Percentiles rank a stretch among this genome's conserved stretches.
Conservation (phyloP, 2,329 filamentous ascomycete genomes). For the Fusarium sororula region DNA sequence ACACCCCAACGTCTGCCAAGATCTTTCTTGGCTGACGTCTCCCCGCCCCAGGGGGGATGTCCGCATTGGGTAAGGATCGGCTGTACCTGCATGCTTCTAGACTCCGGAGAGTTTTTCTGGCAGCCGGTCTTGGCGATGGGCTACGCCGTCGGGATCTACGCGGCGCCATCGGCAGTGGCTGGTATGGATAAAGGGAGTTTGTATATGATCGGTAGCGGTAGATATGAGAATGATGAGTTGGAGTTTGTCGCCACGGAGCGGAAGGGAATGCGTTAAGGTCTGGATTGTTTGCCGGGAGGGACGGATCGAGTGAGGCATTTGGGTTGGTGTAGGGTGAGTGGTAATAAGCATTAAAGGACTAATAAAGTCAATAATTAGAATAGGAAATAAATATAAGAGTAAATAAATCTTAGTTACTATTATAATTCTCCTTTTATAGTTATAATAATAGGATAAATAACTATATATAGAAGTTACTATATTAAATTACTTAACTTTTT, state of each 20-base stretch:
- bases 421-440: too few relatives aligned
- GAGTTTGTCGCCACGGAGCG: background rate
- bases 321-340: background rate
- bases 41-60: too few relatives aligned
- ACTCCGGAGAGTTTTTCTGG: background rate
- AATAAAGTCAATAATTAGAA: too few relatives aligned
- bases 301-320: background rate
- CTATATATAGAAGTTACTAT: too few relatives aligned
- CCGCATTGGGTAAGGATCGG: background rate
- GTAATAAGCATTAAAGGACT: too few relatives aligned
- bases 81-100: constrained; percentile 18
- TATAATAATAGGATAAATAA: too few relatives aligned
- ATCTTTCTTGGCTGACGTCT: constrained; percentile 22
- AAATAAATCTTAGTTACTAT: too few relatives aligned
- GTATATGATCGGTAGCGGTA: too few relatives aligned
- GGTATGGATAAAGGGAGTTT: background rate
- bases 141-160: background rate
- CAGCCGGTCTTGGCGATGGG: constrained; percentile 6
- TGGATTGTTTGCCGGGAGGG: background rate
- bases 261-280: background rate
- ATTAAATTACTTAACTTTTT: too few relatives aligned
- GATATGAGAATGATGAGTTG: too few relatives aligned
- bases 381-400: too few relatives aligned
- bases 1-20: background rate
- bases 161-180: background rate